Evolutionary conservation across 306 rosid genomes (phyloP).

Genomic region (Rosa chinensis): DNA sequence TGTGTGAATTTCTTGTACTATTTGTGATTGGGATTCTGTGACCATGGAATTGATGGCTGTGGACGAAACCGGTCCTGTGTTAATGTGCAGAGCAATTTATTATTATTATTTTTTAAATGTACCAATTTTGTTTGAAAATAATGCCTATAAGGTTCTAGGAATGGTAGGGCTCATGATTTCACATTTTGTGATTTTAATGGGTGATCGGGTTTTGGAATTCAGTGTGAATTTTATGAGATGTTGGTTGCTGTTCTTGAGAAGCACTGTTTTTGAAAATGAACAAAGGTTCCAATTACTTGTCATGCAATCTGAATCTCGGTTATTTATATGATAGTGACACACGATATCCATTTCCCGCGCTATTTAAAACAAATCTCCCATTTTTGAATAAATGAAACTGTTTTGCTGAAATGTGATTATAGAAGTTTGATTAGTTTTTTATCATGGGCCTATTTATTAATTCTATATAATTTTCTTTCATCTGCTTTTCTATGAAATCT

Average conservation of each 20-base stretch:
- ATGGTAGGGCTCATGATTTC: background rate
- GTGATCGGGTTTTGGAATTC: background rate
- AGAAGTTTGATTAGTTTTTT: conserved; percentile 1
- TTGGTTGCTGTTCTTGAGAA: background rate
- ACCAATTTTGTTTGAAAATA: background rate
- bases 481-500: background rate
- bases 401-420: background rate
- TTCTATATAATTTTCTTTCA: background rate
- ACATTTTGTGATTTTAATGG: background rate
- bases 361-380: background rate
- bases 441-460: background rate
- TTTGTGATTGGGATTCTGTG: no score
- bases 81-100: background rate
- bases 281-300: background rate
- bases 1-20: background rate
- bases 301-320: background rate
- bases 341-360: background rate
- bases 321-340: background rate
- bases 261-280: background rate
- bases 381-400: background rate
- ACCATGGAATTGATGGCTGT: no score
- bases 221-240: background rate
- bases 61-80: background rate
- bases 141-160: background rate
- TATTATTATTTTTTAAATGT: background rate